Evolutionary conservation across 2,329 filamentous ascomycete genomes (phyloP).

Genomic region (Penicillium brasilianum): DNA sequence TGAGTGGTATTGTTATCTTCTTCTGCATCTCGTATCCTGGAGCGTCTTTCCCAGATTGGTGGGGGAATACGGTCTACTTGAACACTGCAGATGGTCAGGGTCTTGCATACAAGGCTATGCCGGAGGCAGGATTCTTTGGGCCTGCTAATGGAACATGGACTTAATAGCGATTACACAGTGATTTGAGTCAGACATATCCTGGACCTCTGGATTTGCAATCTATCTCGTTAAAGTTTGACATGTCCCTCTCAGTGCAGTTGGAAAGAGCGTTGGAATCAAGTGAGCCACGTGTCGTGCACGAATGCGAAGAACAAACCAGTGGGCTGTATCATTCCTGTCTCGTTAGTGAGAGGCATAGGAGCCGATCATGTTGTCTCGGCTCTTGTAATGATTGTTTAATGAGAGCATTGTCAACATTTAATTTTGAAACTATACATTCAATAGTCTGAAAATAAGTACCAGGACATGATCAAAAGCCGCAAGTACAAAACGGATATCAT

Average conservation of each 20-base stretch:
- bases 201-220: neutral
- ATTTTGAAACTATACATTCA: slow-evolving; percentile 9
- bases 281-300: too few species aligned
- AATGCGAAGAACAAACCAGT: neutral
- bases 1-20: slow-evolving; percentile 44
- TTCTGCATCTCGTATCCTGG: slow-evolving; percentile 42
- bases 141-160: slow-evolving; percentile 38
- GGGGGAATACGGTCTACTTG: slow-evolving; percentile 41
- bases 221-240: too few species aligned
- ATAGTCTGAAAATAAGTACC: neutral
- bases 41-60: slow-evolving; percentile 39
- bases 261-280: too few species aligned
- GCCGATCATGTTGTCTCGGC: too few species aligned
- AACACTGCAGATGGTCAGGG: slow-evolving; percentile 40
- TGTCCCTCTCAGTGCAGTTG: too few species aligned
- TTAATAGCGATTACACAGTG: slow-evolving; percentile 6
- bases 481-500: slow-evolving; percentile 36
- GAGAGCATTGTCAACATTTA: neutral
- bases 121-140: slow-evolving; percentile 38
- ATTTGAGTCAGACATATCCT: neutral
- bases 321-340: neutral
- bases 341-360: neutral
- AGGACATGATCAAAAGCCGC: slow-evolving; percentile 3
- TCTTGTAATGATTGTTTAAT: neutral
- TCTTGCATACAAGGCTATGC: slow-evolving; percentile 35